Evolutionary conservation across 2,329 filamentous ascomycete genomes (phyloP), one percentile per base, ranked within the genome.

Genomic region (Eutypa lata): DNA sequence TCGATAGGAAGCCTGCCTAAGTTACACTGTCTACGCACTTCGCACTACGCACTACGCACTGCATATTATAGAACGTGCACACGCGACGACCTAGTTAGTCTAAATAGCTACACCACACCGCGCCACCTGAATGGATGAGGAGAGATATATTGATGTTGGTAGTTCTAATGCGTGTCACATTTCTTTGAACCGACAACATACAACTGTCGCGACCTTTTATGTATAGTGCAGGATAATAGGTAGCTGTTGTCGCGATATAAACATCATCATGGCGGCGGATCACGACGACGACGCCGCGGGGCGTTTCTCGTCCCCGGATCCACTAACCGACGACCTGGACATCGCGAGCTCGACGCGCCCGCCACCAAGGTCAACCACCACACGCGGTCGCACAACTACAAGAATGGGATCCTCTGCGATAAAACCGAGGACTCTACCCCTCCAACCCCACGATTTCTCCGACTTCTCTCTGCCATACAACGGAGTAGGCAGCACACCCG

Each of bases 401-500:
- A 24, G n/a, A n/a, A n/a, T n/a, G n/a, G n/a, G n/a, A n/a, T n/a
- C 22, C 22, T 45, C 35, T 35, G 8, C 31, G 31, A 7, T 14
- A 14, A 14, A 14, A 31, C 35, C 13, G n/a, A 38, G 35, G n/a
- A 4, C n/a, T 14, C 35, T 14, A 38, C 13, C 6, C 35, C 35
- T 14, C 13, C n/a, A 16, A 6, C 55, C 59, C 44, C 54, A 58
- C 40, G 57, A 64, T 48, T 68, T 68, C 49, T 73, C 73, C 33
- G 67, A 70, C 44, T 70, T 71, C 47, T 75, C 73, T 61, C 67
- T 76, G 53, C 75, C 78, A 18, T 38, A 38, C 35, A 38, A 38
- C 35, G 74, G 72, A 40, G n/a, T n/a, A n/a, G 79, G 74, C 60
- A 73, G 74, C 60, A 72, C 74, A 45, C 68, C 69, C 18, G 70